Base-by-base conservation (phyloP, 352 stramenopile species). In the Pythium pyrilobum region DNA sequence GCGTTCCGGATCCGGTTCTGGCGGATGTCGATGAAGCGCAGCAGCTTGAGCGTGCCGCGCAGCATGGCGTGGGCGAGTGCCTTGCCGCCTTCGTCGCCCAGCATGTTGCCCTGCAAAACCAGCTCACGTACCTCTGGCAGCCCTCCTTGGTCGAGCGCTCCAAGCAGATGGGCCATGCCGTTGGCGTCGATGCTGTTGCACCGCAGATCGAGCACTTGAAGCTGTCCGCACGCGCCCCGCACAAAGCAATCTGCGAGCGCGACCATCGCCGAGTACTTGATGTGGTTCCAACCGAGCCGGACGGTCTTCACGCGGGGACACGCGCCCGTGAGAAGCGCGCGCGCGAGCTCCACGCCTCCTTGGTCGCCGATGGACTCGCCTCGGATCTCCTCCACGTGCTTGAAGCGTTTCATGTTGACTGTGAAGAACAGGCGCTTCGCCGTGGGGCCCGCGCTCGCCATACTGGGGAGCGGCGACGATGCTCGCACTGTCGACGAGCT, bases 341-440 rank as follows among this genome's bases (percentile, higher is more conserved):
- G 67, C 2, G 74, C 80, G 8, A 91, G 49, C 27, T 88, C 75
- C 11, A 77, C 69, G 4, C 71, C 77, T 1, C 75, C 77, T 23
- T 46, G 53, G 48, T 87, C 73, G 0, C 77, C 77, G 18, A 91
- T 87, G 16, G 47, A 41, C 27, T 89, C 75, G 5, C 75, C 80
- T n/a, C 56, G 56, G 41, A 86, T 72, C 33, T 76, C 56, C 50
- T 85, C 77, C 0, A 73, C 76, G 39, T 88, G 77, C 39, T 87
- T 87, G 54, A 85, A 91, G 24, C 80, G 72, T 51, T 87, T 87
- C 25, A 89, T 61, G 39, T 88, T 88, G 25, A 82, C 62, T 6
- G 77, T 85, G 61, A 88, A 86, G 49, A 84, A 85, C 45, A 80
- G 45, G 3, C 62, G 66, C 64, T 88, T 88, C 11, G 59, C 23